Base-by-base conservation (phyloP, 805 yeast genomes). In the Hanseniaspora clermontiae region DNA sequence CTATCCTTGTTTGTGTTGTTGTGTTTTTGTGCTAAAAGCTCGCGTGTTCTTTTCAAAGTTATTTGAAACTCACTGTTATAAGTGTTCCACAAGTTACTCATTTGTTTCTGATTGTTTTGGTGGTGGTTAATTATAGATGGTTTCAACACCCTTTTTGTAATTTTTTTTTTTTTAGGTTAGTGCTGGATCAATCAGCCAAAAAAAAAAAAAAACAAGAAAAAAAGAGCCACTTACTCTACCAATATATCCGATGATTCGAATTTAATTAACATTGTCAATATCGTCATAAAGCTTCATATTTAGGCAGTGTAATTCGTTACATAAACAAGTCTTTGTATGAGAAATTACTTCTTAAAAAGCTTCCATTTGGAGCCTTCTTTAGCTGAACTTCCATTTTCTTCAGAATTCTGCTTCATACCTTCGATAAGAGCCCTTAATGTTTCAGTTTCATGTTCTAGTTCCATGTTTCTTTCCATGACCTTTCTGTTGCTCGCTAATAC, bases 381-480 rank as follows among this genome's bases (percentile, higher is more conserved):
- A 4, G 40, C 9, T 27, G 38, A 38, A 24, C 12, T 39, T 31
- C 55, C 36, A 29, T 29, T 27, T 9, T n/a, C 62, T 40, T 59
- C 63, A 53, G 69, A 69, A 5, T 61, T 63, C 10, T 60, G 60
- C 49, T 69, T 73, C 55, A 75, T 60, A 1, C 64, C 66, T 8
- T 66, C 74, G 40, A 76, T 61, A 57, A 74, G 73, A 24, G 64
- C 64, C 59, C 80, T 77, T 20, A 80, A 66, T 15, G 67, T 63
- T 14, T 69, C 68, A 1, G 81, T 65, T 57, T 74, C 77, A 38
- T 79, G 83, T 59, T 82, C 87, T 15, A 82, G 66, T 37, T 72
- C 68, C 58, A 78, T 70, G 60, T 83, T 83, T 58, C 77, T 74
- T 55, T 76, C 81, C 82, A 80, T 79, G n/a, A 83, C 84, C 65